A percentile compares a stretch with the other conserved stretches of the same genome.
phyloP scores from a whole-genome alignment of 257 asterid genomes.

The Capsicum chinense region DNA sequence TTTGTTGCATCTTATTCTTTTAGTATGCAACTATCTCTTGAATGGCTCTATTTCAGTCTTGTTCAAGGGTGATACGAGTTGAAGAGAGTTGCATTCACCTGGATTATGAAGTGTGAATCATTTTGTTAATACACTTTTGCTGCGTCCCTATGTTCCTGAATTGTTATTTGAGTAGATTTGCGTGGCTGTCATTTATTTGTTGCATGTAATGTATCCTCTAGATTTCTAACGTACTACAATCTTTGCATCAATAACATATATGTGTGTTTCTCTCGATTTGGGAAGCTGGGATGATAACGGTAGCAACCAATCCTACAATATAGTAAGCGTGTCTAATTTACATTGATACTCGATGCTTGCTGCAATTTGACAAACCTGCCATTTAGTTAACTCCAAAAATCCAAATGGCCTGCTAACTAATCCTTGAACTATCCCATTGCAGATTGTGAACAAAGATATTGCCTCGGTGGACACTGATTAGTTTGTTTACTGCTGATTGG shows the following conservation, averaged over 20 bases:
- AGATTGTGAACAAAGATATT: conserved; percentile 77
- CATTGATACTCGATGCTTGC: conserved; percentile 11
- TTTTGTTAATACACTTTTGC: neutral
- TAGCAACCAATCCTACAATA: neutral
- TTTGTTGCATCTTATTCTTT: conserved; percentile 2
- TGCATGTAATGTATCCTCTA: neutral
- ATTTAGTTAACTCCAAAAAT: neutral
- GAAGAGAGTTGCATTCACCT: conserved; percentile 15
- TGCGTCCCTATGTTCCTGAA: neutral
- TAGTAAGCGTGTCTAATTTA: neutral
- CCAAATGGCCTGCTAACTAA: neutral
- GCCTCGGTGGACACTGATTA: conserved; percentile 48
- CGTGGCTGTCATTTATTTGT: neutral
- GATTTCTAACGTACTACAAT: neutral
- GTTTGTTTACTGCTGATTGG: conserved; percentile 13
- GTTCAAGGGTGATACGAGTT: neutral
- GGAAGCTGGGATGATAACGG: neutral
- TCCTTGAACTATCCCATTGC: conserved; percentile 37
- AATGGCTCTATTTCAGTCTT: neutral
- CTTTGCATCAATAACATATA: conserved; percentile 11
- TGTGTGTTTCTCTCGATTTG: neutral
- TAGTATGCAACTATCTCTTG: neutral
- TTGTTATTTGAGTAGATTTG: neutral
- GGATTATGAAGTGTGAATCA: neutral
- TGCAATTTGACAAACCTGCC: conserved; percentile 10